Percentiles rank a stretch among this genome's conserved stretches.
Conservation (phyloP, 345 rosid genomes). For the Pugionium cornutum region DNA sequence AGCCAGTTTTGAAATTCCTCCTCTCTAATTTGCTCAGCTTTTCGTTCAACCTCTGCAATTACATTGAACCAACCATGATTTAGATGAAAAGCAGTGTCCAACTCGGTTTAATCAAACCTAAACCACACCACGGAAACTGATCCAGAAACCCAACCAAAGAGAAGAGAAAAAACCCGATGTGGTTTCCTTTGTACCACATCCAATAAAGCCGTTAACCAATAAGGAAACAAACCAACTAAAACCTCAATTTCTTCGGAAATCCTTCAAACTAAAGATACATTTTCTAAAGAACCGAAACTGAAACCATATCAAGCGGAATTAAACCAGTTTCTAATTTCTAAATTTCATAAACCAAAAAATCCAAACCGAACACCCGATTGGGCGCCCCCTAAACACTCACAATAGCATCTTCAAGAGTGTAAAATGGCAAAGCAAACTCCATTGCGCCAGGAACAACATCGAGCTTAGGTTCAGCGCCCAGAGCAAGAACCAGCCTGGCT, state of each 20-base stretch:
- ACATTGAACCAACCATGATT: conserved; percentile 14
- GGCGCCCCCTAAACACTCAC: conserved; percentile 48
- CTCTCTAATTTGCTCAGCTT: conserved; percentile 70
- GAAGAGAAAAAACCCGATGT: not conserved
- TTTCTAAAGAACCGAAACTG: not conserved
- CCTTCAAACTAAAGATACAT: not conserved
- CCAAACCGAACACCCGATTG: not conserved
- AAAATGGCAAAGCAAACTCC: conserved; percentile 86
- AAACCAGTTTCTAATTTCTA: not conserved
- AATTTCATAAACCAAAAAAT: not conserved
- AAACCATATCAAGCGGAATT: not conserved
- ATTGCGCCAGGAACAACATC: conserved; percentile 86
- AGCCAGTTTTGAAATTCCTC: conserved; percentile 58
- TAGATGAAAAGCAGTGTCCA: not conserved
- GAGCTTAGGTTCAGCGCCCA: conserved; percentile 90
- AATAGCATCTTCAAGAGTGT: conserved; percentile 79
- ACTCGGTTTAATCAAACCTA: not conserved
- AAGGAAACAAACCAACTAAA: not conserved
- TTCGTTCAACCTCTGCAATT: conserved; percentile 65
- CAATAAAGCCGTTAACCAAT: not conserved
- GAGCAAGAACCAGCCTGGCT: conserved; percentile 99
- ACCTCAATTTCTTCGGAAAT: not conserved
- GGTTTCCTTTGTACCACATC: not conserved
- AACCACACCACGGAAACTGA: not conserved
- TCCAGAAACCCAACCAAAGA: not conserved